These are phyloP conservation scores for Phialophora verrucosa DNA, from an alignment of 2,329 filamentous ascomycete species.

Conservation along the genomic window DNA sequence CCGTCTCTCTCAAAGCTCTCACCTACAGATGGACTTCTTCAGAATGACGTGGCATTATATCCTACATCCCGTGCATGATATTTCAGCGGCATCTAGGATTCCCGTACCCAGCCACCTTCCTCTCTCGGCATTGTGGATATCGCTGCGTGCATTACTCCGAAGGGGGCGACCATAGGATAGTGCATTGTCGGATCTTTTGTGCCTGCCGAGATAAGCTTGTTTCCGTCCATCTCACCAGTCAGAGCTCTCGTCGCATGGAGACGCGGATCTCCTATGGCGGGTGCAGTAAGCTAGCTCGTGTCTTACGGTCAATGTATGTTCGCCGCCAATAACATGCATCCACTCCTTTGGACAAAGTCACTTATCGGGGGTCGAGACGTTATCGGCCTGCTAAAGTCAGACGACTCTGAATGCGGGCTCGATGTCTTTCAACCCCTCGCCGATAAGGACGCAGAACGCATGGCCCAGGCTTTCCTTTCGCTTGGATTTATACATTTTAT, in stretches of 20 bases:
- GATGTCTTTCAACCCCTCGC: not conserved
- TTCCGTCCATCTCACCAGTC: not conserved
- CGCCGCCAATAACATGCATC: constrained; percentile 3
- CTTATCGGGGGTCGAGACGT: not conserved
- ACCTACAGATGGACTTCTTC: not conserved
- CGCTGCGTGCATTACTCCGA: constrained; percentile 1
- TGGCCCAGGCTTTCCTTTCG: constrained; percentile 8
- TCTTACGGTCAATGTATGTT: not conserved
- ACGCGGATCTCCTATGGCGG: constrained; percentile 8
- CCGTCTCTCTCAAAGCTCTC: not conserved
- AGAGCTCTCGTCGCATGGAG: not conserved
- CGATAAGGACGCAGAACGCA: constrained; percentile 19
- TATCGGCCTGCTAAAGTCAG: constrained; percentile 11
- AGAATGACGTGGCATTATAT: not conserved
- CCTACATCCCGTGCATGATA: not conserved
- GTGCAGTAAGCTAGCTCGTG: constrained; percentile 1
- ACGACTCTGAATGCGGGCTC: not conserved
- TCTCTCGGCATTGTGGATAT: constrained; percentile 8
- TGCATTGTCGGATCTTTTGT: not conserved
- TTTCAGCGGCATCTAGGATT: not conserved
- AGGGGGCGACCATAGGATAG: not conserved
- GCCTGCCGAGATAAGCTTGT: constrained; percentile 11
- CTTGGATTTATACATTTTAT: constrained; percentile 18
- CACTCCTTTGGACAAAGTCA: not conserved
- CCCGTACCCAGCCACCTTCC: not conserved